phyloP scores from a whole-genome alignment of 192 early-diverging fungal species.

The Rhizoclosmatium sp. region DNA sequence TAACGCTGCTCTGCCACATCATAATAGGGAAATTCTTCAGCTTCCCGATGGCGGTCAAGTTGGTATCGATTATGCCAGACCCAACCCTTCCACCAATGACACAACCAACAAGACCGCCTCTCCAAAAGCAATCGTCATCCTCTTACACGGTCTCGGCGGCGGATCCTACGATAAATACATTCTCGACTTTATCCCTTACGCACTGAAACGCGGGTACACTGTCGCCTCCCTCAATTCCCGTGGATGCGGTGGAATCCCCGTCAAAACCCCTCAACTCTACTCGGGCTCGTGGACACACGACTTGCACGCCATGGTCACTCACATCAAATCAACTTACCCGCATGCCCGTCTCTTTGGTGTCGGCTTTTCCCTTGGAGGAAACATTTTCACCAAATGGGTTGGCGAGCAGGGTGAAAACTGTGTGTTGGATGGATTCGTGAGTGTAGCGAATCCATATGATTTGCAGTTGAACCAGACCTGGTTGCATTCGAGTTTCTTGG shows the following conservation, averaged over 20 bases:
- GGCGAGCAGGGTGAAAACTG: constrained; percentile 84
- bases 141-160: constrained; percentile 92
- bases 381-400: constrained; percentile 89
- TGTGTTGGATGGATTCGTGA: constrained; percentile 76
- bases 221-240: constrained; percentile 89
- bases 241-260: constrained; percentile 82
- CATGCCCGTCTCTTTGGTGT: constrained; percentile 77
- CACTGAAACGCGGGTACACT: constrained; percentile 57
- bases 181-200: constrained; percentile 66
- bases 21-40: constrained; percentile 53
- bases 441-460: constrained; percentile 91
- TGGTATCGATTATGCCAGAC: constrained; percentile 80
- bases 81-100: neutral
- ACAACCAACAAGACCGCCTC: neutral
- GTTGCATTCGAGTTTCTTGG: constrained; percentile 61
- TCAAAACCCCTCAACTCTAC: constrained; percentile 84
- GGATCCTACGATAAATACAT: constrained; percentile 93
- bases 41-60: constrained; percentile 86
- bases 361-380: constrained; percentile 93
- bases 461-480: constrained; percentile 60
- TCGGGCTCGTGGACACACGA: constrained; percentile 86
- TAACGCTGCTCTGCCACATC: too few relatives aligned
- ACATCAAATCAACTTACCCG: constrained; percentile 61
- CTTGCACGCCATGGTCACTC: constrained; percentile 48
- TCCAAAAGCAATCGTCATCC: constrained; percentile 72